Conservation (phyloP, 495 filamentous ascomycete genomes). For the Hypoxylon subgilvum region DNA sequence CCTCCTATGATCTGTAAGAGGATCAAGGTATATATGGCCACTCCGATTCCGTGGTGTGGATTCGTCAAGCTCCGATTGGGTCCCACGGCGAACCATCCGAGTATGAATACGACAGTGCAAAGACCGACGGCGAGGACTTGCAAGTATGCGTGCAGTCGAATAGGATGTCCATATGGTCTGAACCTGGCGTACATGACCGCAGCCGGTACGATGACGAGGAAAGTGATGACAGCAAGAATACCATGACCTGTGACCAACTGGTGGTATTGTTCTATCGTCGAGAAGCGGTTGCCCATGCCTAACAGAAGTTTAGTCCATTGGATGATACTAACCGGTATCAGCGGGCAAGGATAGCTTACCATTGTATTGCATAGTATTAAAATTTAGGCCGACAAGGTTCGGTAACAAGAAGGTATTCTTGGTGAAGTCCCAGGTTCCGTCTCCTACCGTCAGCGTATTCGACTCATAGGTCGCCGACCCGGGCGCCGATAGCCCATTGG, state of each 20-base stretch:
- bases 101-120: slow-evolving; percentile 72
- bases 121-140: slow-evolving; percentile 79
- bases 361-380: slow-evolving; percentile 95
- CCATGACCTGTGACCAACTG: slow-evolving; percentile 81
- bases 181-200: slow-evolving; percentile 82
- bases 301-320: slow-evolving; percentile 24
- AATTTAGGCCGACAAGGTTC: slow-evolving; percentile 84
- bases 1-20: slow-evolving; percentile 82
- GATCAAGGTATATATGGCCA: slow-evolving; percentile 85
- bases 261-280: slow-evolving; percentile 75
- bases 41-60: slow-evolving; percentile 92
- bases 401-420: slow-evolving; percentile 88
- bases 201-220: slow-evolving; percentile 80
- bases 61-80: slow-evolving; percentile 80
- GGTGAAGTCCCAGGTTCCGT: slow-evolving; percentile 87
- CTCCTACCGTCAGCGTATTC: slow-evolving; percentile 82
- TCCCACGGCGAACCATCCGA: slow-evolving; percentile 82
- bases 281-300: slow-evolving; percentile 94
- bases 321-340: neutral
- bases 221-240: slow-evolving; percentile 83
- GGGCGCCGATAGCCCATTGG: slow-evolving; percentile 68
- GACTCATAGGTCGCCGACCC: slow-evolving; percentile 85
- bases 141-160: slow-evolving; percentile 81
- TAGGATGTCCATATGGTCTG: slow-evolving; percentile 65
- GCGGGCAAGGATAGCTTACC: slow-evolving; percentile 59